Conservation (phyloP, 768 basidiomycete species). For the Lepiota subincarnata region DNA sequence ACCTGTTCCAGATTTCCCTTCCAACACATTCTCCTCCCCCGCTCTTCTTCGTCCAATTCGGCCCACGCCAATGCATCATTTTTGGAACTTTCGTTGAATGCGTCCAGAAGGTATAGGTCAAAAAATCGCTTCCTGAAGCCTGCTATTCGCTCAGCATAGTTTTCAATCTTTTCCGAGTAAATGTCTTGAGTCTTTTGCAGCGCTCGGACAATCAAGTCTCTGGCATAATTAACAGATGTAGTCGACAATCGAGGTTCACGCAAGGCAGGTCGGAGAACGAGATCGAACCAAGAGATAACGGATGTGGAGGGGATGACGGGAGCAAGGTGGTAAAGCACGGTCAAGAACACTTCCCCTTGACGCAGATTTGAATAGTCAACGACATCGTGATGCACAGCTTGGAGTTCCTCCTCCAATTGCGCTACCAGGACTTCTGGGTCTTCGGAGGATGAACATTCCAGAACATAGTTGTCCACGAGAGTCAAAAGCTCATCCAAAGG, state of each 20-base stretch:
- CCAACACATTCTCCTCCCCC: slow-evolving; percentile 61
- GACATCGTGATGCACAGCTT: slow-evolving; percentile 54
- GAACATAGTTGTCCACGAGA: slow-evolving; percentile 53
- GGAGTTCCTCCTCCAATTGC: slow-evolving; percentile 65
- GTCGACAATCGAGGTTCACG: slow-evolving; percentile 68
- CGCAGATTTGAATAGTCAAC: slow-evolving; percentile 59
- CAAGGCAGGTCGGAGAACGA: slow-evolving; percentile 71
- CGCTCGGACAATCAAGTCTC: slow-evolving; percentile 65
- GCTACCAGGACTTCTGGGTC: slow-evolving; percentile 40
- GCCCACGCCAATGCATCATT: slow-evolving; percentile 76
- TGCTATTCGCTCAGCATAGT: slow-evolving; percentile 41
- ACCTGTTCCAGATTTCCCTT: slow-evolving; percentile 77
- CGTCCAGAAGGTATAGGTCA: slow-evolving; percentile 75
- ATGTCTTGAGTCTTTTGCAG: slow-evolving; percentile 41
- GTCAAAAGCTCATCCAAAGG: slow-evolving; percentile 46
- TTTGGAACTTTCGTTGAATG: slow-evolving; percentile 69
- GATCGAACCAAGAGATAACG: slow-evolving; percentile 82
- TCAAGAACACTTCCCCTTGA: slow-evolving; percentile 65
- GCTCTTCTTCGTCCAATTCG: slow-evolving; percentile 56
- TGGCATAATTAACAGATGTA: slow-evolving; percentile 57
- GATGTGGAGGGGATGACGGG: slow-evolving; percentile 60
- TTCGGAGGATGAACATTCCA: slow-evolving; percentile 42
- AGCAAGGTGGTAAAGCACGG: slow-evolving; percentile 57
- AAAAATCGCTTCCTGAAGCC: slow-evolving; percentile 68
- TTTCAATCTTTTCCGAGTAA: slow-evolving; percentile 23